phyloP scores from a whole-genome alignment of 2,329 filamentous ascomycete species.

The Monosporascus cannonballus region DNA sequence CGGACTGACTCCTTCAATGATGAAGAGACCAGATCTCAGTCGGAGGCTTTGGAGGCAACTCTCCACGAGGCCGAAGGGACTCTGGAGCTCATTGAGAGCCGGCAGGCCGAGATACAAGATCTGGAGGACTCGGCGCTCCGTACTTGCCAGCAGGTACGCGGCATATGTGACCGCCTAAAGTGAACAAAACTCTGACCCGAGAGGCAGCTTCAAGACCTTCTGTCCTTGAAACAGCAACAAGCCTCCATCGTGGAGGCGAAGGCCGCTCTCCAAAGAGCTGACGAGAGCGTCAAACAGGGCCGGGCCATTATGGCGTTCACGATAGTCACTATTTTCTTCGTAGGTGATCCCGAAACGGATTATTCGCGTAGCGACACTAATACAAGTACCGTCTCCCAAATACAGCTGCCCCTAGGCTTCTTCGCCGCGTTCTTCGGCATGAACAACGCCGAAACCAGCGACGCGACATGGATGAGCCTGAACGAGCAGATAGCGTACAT shows the following conservation, averaged over 20 bases:
- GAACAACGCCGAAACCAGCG: constrained; percentile 24
- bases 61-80: neutral
- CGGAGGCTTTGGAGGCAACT: neutral
- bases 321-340: constrained; percentile 29
- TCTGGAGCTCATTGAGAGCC: constrained; percentile 1
- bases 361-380: neutral
- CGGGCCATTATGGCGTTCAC: constrained; percentile 28
- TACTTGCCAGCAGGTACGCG: constrained; percentile 16
- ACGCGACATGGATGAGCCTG: constrained; percentile 10
- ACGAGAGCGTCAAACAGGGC: constrained; percentile 25
- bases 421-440: constrained; percentile 33
- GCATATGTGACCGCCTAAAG: neutral
- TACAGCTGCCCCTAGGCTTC: constrained; percentile 30
- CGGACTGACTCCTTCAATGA: neutral
- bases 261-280: constrained; percentile 22
- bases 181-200: neutral
- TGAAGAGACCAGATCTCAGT: neutral
- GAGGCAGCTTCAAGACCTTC: constrained; percentile 20
- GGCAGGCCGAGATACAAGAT: constrained; percentile 1
- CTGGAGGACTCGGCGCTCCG: neutral
- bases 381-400: neutral
- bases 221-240: constrained; percentile 29
- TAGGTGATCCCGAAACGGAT: constrained; percentile 7
- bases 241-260: constrained; percentile 27
- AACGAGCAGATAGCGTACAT: constrained; percentile 13